These are phyloP conservation scores for Talaromyces sp. DNA, from an alignment of 2,329 filamentous ascomycete species.

Conservation along the genomic window DNA sequence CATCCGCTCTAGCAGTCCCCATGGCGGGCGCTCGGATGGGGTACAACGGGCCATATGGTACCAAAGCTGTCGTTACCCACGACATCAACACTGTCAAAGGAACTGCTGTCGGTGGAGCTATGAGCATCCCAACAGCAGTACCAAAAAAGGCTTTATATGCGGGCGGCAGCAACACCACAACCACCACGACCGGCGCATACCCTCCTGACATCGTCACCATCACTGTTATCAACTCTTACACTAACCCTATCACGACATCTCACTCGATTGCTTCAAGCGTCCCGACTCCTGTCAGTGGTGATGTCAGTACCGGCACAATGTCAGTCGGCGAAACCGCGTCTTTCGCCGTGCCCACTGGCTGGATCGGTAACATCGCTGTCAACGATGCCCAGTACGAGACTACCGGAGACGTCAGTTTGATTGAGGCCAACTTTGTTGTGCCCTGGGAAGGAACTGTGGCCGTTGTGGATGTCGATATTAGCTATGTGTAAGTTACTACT, in stretches of 20 bases:
- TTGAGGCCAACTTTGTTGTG: slow-evolving; percentile 8
- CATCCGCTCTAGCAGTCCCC: neutral
- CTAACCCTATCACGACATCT: slow-evolving; percentile 4
- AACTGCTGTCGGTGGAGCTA: neutral
- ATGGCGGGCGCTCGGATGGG: neutral
- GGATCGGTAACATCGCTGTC: slow-evolving; percentile 10
- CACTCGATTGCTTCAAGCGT: neutral
- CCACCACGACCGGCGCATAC: neutral
- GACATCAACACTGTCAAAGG: neutral
- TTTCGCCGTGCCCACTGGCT: slow-evolving; percentile 3
- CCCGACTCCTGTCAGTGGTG: slow-evolving; percentile 3
- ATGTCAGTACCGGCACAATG: slow-evolving; percentile 1
- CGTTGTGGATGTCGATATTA: slow-evolving; percentile 7
- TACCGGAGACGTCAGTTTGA: slow-evolving; percentile 6
- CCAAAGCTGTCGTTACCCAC: neutral
- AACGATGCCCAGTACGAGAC: slow-evolving; percentile 6
- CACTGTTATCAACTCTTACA: slow-evolving; percentile 6
- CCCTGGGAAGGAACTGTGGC: neutral
- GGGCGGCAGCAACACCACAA: neutral
- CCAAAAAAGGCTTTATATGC: neutral
- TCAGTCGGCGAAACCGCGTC: slow-evolving; percentile 1
- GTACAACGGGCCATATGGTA: neutral
- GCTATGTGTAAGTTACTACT: slow-evolving; percentile 5
- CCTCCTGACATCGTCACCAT: slow-evolving; percentile 9
- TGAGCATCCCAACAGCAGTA: neutral